These are phyloP conservation scores for Xylaria sp. DNA, from an alignment of 2,329 filamentous ascomycete genomes.

Conservation along the genomic window DNA sequence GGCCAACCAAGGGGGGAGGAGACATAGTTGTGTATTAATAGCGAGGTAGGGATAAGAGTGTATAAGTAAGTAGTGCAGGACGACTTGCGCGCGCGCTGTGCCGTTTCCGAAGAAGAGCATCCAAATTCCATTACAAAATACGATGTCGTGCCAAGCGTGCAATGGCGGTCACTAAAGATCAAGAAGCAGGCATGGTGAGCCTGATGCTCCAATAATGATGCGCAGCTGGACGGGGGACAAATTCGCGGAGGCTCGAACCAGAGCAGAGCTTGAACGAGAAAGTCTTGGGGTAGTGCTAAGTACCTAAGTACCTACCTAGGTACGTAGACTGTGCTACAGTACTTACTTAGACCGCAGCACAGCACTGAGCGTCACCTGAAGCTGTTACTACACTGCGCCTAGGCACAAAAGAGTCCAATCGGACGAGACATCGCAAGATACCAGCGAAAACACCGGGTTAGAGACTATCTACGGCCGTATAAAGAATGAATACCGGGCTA, in stretches of 20 bases:
- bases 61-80: no score
- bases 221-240: constrained; percentile 8
- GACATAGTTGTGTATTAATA: constrained; percentile 33
- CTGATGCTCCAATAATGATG: constrained; percentile 15
- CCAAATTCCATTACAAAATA: constrained; percentile 15
- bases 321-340: no score
- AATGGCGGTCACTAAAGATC: constrained; percentile 20
- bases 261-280: not conserved
- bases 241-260: not conserved
- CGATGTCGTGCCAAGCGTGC: no score
- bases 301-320: no score
- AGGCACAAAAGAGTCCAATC: constrained; percentile 16
- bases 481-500: not conserved
- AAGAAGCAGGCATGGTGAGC: constrained; percentile 13
- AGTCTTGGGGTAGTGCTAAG: not conserved
- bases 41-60: no score
- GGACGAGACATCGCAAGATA: not conserved
- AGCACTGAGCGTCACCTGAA: no score
- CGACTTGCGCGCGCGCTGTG: constrained; percentile 7
- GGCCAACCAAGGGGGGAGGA: constrained; percentile 39
- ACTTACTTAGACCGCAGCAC: no score
- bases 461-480: not conserved
- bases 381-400: no score
- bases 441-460: not conserved
- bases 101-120: constrained; percentile 13